phyloP scores from a whole-genome alignment of 1,284 basidiomycete species.

The Ceratobasidium papillatum region DNA sequence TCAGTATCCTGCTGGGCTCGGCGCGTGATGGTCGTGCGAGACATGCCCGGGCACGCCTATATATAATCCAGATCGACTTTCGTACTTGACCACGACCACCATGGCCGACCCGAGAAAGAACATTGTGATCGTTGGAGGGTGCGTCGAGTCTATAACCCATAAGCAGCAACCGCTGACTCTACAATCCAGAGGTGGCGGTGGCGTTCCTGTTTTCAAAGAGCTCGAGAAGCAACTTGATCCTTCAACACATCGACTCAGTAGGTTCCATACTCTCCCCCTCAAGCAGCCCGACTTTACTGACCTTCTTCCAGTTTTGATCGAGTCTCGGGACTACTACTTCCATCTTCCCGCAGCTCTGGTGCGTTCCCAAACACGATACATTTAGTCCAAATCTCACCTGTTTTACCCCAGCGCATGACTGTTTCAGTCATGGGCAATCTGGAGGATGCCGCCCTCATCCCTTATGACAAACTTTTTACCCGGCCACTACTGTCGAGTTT shows the following conservation, averaged over 20 bases:
- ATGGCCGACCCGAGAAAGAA: conserved; percentile 20
- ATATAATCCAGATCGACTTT: background rate
- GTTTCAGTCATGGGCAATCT: conserved; percentile 52
- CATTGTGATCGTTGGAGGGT: conserved; percentile 31
- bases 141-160: background rate
- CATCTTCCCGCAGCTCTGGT: conserved; percentile 21
- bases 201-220: conserved; percentile 8
- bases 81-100: background rate
- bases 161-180: background rate
- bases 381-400: background rate
- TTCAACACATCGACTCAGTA: conserved; percentile 17
- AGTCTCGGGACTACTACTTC: conserved; percentile 30
- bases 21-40: conserved; percentile 5
- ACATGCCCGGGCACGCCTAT: background rate
- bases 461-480: conserved; percentile 48
- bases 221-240: conserved; percentile 27
- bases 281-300: background rate
- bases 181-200: conserved; percentile 7
- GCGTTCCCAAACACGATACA: background rate
- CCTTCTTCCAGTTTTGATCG: conserved; percentile 46
- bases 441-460: conserved; percentile 53
- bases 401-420: conserved; percentile 48
- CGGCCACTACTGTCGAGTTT: background rate
- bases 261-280: background rate
- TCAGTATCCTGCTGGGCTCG: too few relatives aligned